Base-by-base conservation (phyloP, 2,329 filamentous ascomycete species). In the Beauveria rudraprayagi region DNA sequence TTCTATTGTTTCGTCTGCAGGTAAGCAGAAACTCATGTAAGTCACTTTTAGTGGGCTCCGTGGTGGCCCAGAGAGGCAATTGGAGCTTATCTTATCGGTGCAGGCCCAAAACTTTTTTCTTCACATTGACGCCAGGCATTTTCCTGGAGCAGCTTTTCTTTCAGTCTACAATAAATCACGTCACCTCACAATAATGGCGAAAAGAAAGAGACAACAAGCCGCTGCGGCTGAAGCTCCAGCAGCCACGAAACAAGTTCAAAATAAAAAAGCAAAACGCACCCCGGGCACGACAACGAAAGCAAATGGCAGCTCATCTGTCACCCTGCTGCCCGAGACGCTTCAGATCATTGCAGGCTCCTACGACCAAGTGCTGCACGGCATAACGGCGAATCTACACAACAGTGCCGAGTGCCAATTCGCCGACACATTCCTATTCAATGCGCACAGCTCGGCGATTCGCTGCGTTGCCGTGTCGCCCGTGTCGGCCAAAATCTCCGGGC, bases 391-490 rank as follows among this genome's bases (percentile, higher is more conserved):
- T 2, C 78, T 96, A 57, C 65, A 70, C 57, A 61, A 68, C 59
- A 70, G 79, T 17, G 79, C 87, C 60, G 80, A 86, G 56, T 53
- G 57, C 41, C 57, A 53, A 9, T 97, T 97, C 71, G 84, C 90
- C 66, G 93, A 97, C 74, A 93, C 90, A 0, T 99, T 99, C 74
- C 83, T 99, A 61, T 97, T 99, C 83, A 91, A 92, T 70, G 92
- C 94, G 16, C 94, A 99, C 76, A 83, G 86, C 61, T 95, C 92
- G 14, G 88, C 94, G 5, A 91, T 99, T 71, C 89, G 92, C 68
- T 95, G 91, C 71, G 81, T 99, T 40, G 91, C 92, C 26, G 76
- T 97, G 63, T 97, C 93, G 9, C 88, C 89, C 3, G 80, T 89
- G 0, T 90, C 90, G 14, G 82, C 81, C 19, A 78, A 81, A 1